These are phyloP conservation scores for Dioscorea cayenensis DNA, from an alignment of 116 monocot species.

Conservation along the genomic window DNA sequence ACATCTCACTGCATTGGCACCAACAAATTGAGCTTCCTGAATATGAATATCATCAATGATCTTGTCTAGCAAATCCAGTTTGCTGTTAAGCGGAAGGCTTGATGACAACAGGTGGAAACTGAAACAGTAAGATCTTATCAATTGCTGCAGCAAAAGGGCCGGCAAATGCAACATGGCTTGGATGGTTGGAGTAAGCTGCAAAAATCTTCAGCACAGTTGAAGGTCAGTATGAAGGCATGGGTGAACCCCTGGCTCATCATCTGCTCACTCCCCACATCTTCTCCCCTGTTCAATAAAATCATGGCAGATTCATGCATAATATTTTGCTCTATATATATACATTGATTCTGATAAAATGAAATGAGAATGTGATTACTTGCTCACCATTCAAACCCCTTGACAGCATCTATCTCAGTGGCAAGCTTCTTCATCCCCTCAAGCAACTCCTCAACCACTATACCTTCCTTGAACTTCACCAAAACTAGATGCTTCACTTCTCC, in stretches of 20 bases:
- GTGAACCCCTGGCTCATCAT: slow-evolving; percentile 45
- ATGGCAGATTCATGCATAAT: too few species aligned
- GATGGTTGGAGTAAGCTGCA: slow-evolving; percentile 28
- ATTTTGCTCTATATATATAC: neutral
- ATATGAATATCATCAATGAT: neutral
- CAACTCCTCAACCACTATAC: slow-evolving; percentile 33
- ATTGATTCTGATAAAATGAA: neutral
- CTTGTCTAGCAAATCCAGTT: neutral
- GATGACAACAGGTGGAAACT: slow-evolving; percentile 10
- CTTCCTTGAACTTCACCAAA: slow-evolving; percentile 66
- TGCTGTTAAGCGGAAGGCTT: slow-evolving; percentile 17
- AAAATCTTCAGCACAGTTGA: slow-evolving; percentile 28
- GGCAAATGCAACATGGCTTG: slow-evolving; percentile 25
- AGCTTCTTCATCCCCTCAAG: slow-evolving; percentile 47
- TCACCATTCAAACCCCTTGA: slow-evolving; percentile 62
- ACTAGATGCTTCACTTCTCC: slow-evolving; percentile 51
- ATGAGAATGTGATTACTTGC: neutral
- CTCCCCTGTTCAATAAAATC: slow-evolving; percentile 20
- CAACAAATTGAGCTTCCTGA: neutral
- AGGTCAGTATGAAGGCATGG: slow-evolving; percentile 36
- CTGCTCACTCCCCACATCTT: slow-evolving; percentile 25
- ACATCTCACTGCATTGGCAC: neutral
- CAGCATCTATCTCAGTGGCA: slow-evolving; percentile 33
- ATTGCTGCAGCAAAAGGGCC: slow-evolving; percentile 21
- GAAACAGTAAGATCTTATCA: slow-evolving; percentile 26